Evolutionary conservation across 108 stramenopile species (phyloP).

Genomic region (Mediolabrus comicus): DNA sequence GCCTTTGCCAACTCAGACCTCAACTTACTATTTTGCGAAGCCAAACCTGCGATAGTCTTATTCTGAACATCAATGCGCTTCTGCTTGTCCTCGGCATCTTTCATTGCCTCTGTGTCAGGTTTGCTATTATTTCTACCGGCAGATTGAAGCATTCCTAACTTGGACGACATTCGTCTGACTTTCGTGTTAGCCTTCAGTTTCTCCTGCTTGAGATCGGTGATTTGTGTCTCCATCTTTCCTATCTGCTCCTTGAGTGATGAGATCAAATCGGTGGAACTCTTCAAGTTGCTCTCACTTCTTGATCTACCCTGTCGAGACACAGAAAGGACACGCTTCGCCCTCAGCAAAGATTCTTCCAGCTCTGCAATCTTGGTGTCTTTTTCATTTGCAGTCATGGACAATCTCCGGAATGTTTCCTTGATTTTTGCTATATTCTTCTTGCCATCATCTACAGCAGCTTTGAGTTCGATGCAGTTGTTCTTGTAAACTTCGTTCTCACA

Average conservation of each 20-base stretch:
- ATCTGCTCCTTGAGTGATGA: slow-evolving; percentile 16
- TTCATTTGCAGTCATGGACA: slow-evolving; percentile 10
- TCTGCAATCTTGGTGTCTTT: slow-evolving; percentile 17
- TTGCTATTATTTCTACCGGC: slow-evolving; percentile 10
- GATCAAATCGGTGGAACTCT: slow-evolving; percentile 4
- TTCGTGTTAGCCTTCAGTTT: slow-evolving; percentile 20
- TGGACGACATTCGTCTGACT: slow-evolving; percentile 15
- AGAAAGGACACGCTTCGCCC: slow-evolving; percentile 28
- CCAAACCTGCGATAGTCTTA: slow-evolving; percentile 35
- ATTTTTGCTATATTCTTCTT: slow-evolving; percentile 3
- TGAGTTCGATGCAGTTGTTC: slow-evolving; percentile 9
- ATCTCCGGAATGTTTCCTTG: slow-evolving; percentile 12
- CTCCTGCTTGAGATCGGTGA: slow-evolving; percentile 14
- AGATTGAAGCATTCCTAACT: slow-evolving; percentile 19
- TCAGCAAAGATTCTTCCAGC: slow-evolving; percentile 1
- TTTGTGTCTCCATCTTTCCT: slow-evolving; percentile 11
- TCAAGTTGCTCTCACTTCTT: slow-evolving; percentile 21
- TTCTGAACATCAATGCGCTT: slow-evolving; percentile 30
- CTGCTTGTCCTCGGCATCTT: slow-evolving; percentile 6
- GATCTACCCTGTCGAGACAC: slow-evolving; percentile 27
- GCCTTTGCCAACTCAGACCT: slow-evolving; percentile 17
- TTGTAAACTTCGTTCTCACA: slow-evolving; percentile 7
- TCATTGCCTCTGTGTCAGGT: not conserved
- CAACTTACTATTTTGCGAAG: slow-evolving; percentile 30
- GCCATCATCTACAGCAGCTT: slow-evolving; percentile 4